Conservation (phyloP, 768 basidiomycete species). For the Russula lepida region DNA sequence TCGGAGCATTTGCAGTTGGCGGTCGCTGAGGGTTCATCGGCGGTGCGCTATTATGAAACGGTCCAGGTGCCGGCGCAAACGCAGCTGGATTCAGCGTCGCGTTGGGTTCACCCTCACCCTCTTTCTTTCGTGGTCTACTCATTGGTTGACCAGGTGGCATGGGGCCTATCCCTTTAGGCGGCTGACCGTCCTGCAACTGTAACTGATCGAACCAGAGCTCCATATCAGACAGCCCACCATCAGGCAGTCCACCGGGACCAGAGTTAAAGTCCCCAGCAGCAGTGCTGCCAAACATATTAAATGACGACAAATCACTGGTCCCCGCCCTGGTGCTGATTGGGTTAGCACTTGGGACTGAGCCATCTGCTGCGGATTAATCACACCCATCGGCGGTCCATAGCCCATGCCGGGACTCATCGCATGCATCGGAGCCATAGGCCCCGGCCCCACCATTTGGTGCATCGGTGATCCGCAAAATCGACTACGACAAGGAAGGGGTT, state of each 20-base stretch:
- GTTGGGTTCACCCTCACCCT: conserved; percentile 12
- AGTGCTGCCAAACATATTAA: conserved; percentile 8
- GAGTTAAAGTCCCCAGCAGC: conserved; percentile 12
- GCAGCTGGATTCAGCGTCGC: conserved; percentile 1
- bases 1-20: conserved; percentile 7
- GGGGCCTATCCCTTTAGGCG: conserved; percentile 13
- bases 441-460: conserved; percentile 10
- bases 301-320: conserved; percentile 2
- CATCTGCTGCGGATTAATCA: conserved; percentile 10
- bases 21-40: conserved; percentile 15
- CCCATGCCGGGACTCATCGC: conserved; percentile 11
- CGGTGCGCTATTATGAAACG: conserved; percentile 7
- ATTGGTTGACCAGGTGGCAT: conserved; percentile 23
- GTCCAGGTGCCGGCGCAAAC: conserved; percentile 10
- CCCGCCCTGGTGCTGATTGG: conserved; percentile 2
- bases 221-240: conserved; percentile 1
- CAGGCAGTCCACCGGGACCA: too few relatives aligned
- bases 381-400: not conserved
- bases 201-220: conserved; percentile 12
- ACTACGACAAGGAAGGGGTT: conserved; percentile 20
- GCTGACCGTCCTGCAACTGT: conserved; percentile 7
- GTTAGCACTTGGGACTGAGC: conserved; percentile 5
- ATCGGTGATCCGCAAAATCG: conserved; percentile 8
- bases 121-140: conserved; percentile 18
- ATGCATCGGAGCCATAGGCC: conserved; percentile 12